Percentiles rank a stretch among this genome's conserved stretches.
Conservation (phyloP, 495 filamentous ascomycete genomes). For the Aspergillus carlsbadensis region DNA sequence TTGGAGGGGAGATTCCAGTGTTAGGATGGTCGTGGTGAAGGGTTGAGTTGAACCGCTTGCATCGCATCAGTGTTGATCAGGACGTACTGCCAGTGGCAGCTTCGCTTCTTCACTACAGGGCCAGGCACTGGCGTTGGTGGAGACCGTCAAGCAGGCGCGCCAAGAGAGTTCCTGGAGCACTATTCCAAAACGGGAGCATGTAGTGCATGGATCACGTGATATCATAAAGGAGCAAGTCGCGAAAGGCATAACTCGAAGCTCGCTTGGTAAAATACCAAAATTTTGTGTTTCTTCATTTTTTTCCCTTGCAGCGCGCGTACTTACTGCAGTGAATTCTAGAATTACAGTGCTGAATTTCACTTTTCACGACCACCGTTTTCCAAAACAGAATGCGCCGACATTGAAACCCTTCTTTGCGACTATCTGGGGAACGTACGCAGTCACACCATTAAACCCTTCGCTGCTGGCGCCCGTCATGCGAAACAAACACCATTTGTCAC, state of each 20-base stretch:
- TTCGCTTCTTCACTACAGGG: too few species aligned
- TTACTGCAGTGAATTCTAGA: too few species aligned
- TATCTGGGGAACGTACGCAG: neutral
- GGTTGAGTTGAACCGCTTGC: neutral
- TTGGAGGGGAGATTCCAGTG: neutral
- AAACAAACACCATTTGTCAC: neutral
- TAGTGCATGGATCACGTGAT: neutral
- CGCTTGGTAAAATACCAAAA: too few species aligned
- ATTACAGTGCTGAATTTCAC: neutral
- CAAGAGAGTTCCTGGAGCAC: neutral
- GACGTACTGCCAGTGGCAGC: neutral
- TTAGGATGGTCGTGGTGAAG: neutral
- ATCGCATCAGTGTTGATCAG: neutral
- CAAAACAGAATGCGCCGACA: neutral
- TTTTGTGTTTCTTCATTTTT: too few species aligned
- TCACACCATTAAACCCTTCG: neutral
- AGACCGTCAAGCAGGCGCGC: neutral
- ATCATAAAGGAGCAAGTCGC: neutral
- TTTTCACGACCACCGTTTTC: neutral
- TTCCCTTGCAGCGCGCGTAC: too few species aligned
- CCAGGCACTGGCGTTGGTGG: neutral
- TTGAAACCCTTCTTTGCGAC: neutral
- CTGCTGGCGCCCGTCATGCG: neutral
- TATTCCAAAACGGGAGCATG: conserved; percentile 1
- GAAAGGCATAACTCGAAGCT: too few species aligned